Evolutionary conservation across 1,139 yeast genomes (phyloP), one percentile per base, ranked within the genome.

Genomic region (Debaryomyces sp.): DNA sequence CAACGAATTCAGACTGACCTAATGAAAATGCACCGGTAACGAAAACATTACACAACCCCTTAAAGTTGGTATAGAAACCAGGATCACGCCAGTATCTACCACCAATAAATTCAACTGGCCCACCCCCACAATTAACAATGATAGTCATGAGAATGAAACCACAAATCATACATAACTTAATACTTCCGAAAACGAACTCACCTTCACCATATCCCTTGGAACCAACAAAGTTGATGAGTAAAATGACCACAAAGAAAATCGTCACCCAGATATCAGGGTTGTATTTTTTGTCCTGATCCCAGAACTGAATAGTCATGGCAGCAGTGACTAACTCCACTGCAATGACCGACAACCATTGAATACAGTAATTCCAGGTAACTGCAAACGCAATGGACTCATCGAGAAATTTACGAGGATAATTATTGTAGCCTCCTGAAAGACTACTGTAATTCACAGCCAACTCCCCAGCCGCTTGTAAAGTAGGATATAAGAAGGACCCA

Each of bases 261-360:
- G 61, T 53, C 26, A 68, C 71, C 50, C 63, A 66, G 6, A 57
- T 66, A 49, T 67, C 71, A 9, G 70, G 61, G 49, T 67, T 59
- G 66, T 53, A 13, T 10, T 41, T 41, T 35, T 1, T 10, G 26
- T 22, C 55, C 34, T 45, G 45, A 61, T 66, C 43, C 77, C 77
- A 72, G 55, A 56, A 71, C 50, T 61, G 57, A 50, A 71, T 67
- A 18, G 77, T 72, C 49, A 72, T 63, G 9, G 76, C 62, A 21
- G 77, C 77, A 10, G 76, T 71, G 44, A 72, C 77, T 57, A 72
- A 66, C 51, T 72, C 77, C 51, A 72, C 67, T 29, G 75, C 70
- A 50, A 72, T 68, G 41, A 72, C 75, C 10, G 74, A 67, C 32
- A 71, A 56, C 77, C 77, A 72, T 55, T 71, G 76, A 45, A 72